Percentiles rank a stretch among this genome's conserved stretches.
Evolutionary conservation across 2,329 filamentous ascomycete species (phyloP).

Genomic region (Bimuria novae-zelandiae): DNA sequence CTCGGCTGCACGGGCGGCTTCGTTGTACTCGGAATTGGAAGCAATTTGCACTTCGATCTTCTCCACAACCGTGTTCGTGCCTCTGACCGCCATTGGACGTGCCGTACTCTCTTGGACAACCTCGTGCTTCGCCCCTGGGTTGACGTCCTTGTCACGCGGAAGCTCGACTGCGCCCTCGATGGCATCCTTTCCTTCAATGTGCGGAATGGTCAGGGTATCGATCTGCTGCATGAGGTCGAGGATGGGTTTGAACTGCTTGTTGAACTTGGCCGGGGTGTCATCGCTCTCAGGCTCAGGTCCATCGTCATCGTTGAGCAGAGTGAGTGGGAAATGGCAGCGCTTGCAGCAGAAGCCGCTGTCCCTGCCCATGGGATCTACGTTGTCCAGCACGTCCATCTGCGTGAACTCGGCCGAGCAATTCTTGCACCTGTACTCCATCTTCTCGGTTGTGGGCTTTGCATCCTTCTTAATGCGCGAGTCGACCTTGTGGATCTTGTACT

Average conservation of each 20-base stretch:
- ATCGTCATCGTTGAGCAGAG: slow-evolving; percentile 31
- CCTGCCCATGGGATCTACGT: slow-evolving; percentile 60
- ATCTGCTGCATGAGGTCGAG: slow-evolving; percentile 77
- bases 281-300: slow-evolving; percentile 36
- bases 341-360: slow-evolving; percentile 77
- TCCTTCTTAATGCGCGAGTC: slow-evolving; percentile 87
- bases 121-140: slow-evolving; percentile 66
- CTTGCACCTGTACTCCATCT: slow-evolving; percentile 87
- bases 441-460: slow-evolving; percentile 76
- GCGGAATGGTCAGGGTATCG: slow-evolving; percentile 73
- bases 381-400: slow-evolving; percentile 84
- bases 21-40: slow-evolving; percentile 66
- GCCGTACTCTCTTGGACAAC: slow-evolving; percentile 59
- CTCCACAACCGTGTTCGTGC: slow-evolving; percentile 67
- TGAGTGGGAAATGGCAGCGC: slow-evolving; percentile 69
- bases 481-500: slow-evolving; percentile 87
- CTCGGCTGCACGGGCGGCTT: slow-evolving; percentile 69
- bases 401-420: slow-evolving; percentile 87
- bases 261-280: slow-evolving; percentile 59
- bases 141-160: slow-evolving; percentile 64
- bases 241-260: slow-evolving; percentile 79
- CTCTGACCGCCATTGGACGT: slow-evolving; percentile 71
- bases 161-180: slow-evolving; percentile 67
- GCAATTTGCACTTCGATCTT: slow-evolving; percentile 73
- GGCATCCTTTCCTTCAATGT: slow-evolving; percentile 72